These are phyloP conservation scores for Colletotrichum agaves DNA, from an alignment of 2,329 filamentous ascomycete genomes.

Conservation along the genomic window DNA sequence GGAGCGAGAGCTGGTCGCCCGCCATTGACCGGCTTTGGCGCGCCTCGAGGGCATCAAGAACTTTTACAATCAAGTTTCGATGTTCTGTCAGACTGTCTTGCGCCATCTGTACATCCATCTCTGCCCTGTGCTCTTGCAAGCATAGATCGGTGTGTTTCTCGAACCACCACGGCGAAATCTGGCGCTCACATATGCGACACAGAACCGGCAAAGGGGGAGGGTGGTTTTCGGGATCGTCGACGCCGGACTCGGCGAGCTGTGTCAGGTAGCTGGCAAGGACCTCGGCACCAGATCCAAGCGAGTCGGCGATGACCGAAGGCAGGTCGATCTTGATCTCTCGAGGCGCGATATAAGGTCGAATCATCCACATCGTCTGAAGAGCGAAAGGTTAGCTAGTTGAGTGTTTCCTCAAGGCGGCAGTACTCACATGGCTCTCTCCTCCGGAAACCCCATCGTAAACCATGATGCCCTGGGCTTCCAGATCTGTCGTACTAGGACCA, in stretches of 20 bases:
- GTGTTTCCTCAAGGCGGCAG: neutral
- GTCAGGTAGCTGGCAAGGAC: slow-evolving; percentile 95
- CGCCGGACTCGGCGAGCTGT: slow-evolving; percentile 83
- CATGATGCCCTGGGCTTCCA: slow-evolving; percentile 98
- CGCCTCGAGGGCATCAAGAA: slow-evolving; percentile 90
- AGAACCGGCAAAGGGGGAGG: slow-evolving; percentile 86
- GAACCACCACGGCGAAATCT: slow-evolving; percentile 99
- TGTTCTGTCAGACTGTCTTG: slow-evolving; percentile 94
- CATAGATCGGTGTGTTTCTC: slow-evolving; percentile 98
- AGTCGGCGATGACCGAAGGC: slow-evolving; percentile 88
- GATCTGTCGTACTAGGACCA: slow-evolving; percentile 71
- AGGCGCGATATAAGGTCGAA: slow-evolving; percentile 88
- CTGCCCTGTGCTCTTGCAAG: slow-evolving; percentile 92
- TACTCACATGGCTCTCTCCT: slow-evolving; percentile 87
- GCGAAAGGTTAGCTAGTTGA: slow-evolving; percentile 13
- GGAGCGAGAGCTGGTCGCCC: slow-evolving; percentile 62
- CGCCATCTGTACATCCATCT: slow-evolving; percentile 97
- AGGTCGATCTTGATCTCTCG: slow-evolving; percentile 97
- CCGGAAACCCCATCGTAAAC: slow-evolving; percentile 91
- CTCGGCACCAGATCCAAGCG: slow-evolving; percentile 92
- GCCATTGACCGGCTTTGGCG: slow-evolving; percentile 73
- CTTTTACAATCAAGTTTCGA: slow-evolving; percentile 92
- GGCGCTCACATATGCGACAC: slow-evolving; percentile 96
- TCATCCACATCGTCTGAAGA: slow-evolving; percentile 97
- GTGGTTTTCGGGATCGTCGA: slow-evolving; percentile 79